A percentile compares a stretch with the other conserved stretches of the same genome.
These are phyloP conservation scores for Crithidia bombi DNA, from an alignment of 208 protist species.

Conservation along the genomic window DNA sequence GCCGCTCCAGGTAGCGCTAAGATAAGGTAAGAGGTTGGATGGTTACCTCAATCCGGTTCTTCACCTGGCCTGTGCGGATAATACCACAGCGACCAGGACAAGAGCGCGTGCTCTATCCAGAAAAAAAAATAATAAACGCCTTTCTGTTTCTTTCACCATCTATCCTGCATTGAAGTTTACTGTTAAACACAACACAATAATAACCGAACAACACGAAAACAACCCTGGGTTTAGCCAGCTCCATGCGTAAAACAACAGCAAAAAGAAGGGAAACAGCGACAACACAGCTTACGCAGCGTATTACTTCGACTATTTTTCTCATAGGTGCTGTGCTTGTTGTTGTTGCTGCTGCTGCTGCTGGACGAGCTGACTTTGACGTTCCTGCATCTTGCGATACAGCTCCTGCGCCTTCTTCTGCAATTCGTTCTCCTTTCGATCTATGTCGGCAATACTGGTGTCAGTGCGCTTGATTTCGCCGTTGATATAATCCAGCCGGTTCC, in stretches of 20 bases:
- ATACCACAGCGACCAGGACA: too few species aligned
- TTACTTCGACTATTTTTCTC: neutral
- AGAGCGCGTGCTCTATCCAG: neutral
- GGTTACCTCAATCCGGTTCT: too few species aligned
- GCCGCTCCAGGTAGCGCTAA: too few species aligned
- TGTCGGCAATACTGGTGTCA: constrained; percentile 77
- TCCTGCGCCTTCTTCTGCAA: constrained; percentile 78
- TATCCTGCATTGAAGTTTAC: too few species aligned
- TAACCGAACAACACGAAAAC: too few species aligned
- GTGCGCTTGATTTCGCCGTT: constrained; percentile 87
- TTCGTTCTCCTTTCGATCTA: constrained; percentile 80
- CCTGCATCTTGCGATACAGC: constrained; percentile 87
- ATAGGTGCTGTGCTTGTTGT: constrained; percentile 33
- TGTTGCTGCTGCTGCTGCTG: constrained; percentile 72
- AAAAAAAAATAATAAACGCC: neutral
- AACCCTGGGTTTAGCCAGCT: too few species aligned
- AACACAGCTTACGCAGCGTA: too few species aligned
- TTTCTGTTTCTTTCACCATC: too few species aligned
- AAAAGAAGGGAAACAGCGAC: too few species aligned
- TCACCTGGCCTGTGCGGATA: too few species aligned
- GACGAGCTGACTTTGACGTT: constrained; percentile 65
- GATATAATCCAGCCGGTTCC: constrained; percentile 94
- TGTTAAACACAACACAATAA: neutral
- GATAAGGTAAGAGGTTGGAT: too few species aligned
- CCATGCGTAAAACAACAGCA: neutral